Percentiles rank a stretch among this genome's conserved stretches.
Evolutionary conservation across 345 rosid species (phyloP).

Genomic region (Mangifera indica): DNA sequence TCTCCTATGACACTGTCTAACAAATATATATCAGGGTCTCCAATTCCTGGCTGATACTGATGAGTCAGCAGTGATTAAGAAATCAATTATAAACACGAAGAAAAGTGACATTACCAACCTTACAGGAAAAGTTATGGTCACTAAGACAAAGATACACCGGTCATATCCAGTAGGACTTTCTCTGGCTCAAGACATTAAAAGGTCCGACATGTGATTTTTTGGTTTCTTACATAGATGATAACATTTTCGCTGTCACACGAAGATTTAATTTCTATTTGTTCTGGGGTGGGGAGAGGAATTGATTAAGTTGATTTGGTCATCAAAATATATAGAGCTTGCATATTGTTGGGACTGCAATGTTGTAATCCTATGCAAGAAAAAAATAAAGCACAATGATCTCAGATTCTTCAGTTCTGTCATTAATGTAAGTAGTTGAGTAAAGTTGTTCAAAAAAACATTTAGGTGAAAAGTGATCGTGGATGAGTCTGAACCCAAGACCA

Average conservation of each 20-base stretch:
- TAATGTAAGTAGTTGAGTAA: background rate
- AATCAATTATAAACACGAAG: conserved; percentile 24
- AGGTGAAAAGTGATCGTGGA: background rate
- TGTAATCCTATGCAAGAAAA: background rate
- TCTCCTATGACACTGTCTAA: background rate
- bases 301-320: background rate
- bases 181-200: conserved; percentile 39
- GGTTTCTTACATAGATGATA: background rate
- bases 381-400: conserved; percentile 5
- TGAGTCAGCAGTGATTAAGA: conserved; percentile 27
- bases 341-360: background rate
- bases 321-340: background rate
- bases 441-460: background rate
- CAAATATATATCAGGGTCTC: conserved; percentile 62
- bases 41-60: conserved; percentile 60
- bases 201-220: conserved; percentile 13
- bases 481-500: background rate
- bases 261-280: background rate
- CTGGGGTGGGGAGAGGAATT: background rate
- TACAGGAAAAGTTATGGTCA: conserved; percentile 24
- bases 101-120: conserved; percentile 27
- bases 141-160: conserved; percentile 61
- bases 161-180: conserved; percentile 67
- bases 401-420: background rate
- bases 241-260: background rate